A percentile compares a stretch with the other conserved stretches of the same genome.
Conservation (phyloP, 352 stramenopile genomes). For the Globisporangium yorkense region DNA sequence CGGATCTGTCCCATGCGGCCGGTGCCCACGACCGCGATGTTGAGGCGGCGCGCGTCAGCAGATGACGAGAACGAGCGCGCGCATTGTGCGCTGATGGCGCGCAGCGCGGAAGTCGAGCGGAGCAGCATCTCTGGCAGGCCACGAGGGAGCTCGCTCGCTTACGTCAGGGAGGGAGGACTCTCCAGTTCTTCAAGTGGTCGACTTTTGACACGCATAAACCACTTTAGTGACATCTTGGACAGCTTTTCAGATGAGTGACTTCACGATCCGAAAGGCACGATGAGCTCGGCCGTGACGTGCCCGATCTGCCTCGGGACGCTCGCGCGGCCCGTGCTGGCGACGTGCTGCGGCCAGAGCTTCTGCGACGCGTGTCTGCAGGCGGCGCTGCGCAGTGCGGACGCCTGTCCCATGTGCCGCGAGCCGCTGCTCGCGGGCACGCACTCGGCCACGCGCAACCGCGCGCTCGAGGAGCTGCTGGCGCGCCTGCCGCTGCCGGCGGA, state of each 20-base stretch:
- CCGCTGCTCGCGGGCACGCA: slow-evolving; percentile 37
- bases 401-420: slow-evolving; percentile 52
- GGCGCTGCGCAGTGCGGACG: slow-evolving; percentile 30
- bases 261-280: background rate
- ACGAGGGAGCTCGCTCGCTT: background rate
- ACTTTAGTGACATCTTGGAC: background rate
- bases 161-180: too few species aligned
- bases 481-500: slow-evolving; percentile 8
- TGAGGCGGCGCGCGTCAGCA: slow-evolving; percentile 16
- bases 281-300: slow-evolving; percentile 19
- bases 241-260: background rate
- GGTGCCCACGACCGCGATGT: slow-evolving; percentile 60
- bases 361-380: slow-evolving; percentile 44
- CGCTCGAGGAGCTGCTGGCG: slow-evolving; percentile 32
- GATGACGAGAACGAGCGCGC: background rate
- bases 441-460: slow-evolving; percentile 46
- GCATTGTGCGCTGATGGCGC: background rate
- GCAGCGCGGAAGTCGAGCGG: background rate
- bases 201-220: slow-evolving; percentile 1
- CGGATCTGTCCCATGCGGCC: slow-evolving; percentile 78
- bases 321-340: slow-evolving; percentile 37
- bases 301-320: slow-evolving; percentile 53
- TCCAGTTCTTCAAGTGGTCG: background rate
- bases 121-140: background rate
- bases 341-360: slow-evolving; percentile 67